phyloP scores from a whole-genome alignment of 306 rosid genomes.

The Gastrolobium bilobum region DNA sequence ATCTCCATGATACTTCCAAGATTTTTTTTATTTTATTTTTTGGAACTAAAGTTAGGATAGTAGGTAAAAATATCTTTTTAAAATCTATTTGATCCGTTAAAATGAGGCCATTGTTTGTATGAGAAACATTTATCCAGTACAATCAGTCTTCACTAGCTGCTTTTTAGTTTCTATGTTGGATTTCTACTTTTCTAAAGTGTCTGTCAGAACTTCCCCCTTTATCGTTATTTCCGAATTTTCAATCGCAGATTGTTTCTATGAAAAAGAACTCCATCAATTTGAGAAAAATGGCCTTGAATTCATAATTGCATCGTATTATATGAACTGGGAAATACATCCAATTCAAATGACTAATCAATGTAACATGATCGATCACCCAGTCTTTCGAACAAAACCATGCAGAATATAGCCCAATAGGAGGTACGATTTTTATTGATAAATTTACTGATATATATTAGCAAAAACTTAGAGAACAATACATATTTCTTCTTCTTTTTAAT shows the following conservation, averaged over 20 bases:
- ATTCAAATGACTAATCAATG: too few species aligned
- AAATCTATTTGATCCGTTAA: neutral
- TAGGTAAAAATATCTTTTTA: neutral
- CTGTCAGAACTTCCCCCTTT: neutral
- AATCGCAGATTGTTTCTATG: neutral
- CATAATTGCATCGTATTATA: neutral
- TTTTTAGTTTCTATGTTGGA: neutral
- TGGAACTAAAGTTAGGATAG: neutral
- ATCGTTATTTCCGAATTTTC: neutral
- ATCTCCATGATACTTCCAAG: neutral
- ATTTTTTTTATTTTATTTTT: neutral
- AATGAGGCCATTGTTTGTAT: neutral
- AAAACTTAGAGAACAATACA: too few species aligned
- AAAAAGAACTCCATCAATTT: neutral
- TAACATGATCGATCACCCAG: too few species aligned
- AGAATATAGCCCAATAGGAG: too few species aligned
- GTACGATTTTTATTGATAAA: too few species aligned
- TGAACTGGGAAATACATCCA: too few species aligned
- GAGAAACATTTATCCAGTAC: neutral
- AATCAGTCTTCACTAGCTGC: too few species aligned
- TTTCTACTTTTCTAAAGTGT: neutral
- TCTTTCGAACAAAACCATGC: neutral
- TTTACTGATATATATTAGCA: too few species aligned
- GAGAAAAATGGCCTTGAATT: neutral
- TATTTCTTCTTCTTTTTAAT: neutral